Percentiles rank a stretch among this genome's conserved stretches.
Conservation (phyloP, 2,329 filamentous ascomycete genomes). For the Calonectria henricotiae region DNA sequence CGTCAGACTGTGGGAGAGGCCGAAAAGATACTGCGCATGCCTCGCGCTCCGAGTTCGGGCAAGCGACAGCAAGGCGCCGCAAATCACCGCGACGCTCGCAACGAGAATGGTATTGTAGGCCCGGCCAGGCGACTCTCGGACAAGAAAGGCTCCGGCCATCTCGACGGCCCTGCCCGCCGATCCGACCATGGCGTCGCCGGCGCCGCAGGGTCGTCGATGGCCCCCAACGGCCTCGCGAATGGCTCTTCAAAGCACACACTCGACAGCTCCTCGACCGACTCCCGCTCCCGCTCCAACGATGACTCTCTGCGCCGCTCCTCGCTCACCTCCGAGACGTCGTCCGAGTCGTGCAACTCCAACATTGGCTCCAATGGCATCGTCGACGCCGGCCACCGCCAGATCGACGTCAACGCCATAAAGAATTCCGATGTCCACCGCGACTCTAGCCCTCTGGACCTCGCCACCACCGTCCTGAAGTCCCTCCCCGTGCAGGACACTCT, state of each 20-base stretch:
- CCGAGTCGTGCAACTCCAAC: slow-evolving; percentile 67
- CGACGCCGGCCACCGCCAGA: slow-evolving; percentile 74
- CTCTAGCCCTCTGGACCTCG: slow-evolving; percentile 82
- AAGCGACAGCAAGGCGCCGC: slow-evolving; percentile 76
- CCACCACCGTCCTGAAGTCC: slow-evolving; percentile 88
- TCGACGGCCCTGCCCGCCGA: slow-evolving; percentile 60
- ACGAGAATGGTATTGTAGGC: slow-evolving; percentile 91
- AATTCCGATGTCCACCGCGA: slow-evolving; percentile 79
- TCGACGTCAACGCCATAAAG: slow-evolving; percentile 80
- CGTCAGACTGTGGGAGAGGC: slow-evolving; percentile 57
- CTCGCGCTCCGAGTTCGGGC: slow-evolving; percentile 72
- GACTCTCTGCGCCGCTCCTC: slow-evolving; percentile 65
- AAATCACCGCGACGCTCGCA: slow-evolving; percentile 80
- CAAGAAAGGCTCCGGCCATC: slow-evolving; percentile 65
- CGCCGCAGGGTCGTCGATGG: slow-evolving; percentile 54
- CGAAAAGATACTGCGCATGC: slow-evolving; percentile 67
- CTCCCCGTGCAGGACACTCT: slow-evolving; percentile 96
- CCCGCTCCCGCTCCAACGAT: slow-evolving; percentile 61
- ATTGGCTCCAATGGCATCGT: slow-evolving; percentile 58
- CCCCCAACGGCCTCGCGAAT: slow-evolving; percentile 55
- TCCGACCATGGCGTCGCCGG: slow-evolving; percentile 54
- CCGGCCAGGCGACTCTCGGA: slow-evolving; percentile 60
- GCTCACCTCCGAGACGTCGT: slow-evolving; percentile 71
- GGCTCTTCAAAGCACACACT: slow-evolving; percentile 57
- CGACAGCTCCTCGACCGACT: slow-evolving; percentile 59